These are phyloP conservation scores for Calonectria fujianensis DNA, from an alignment of 2,329 filamentous ascomycete species.

Conservation along the genomic window DNA sequence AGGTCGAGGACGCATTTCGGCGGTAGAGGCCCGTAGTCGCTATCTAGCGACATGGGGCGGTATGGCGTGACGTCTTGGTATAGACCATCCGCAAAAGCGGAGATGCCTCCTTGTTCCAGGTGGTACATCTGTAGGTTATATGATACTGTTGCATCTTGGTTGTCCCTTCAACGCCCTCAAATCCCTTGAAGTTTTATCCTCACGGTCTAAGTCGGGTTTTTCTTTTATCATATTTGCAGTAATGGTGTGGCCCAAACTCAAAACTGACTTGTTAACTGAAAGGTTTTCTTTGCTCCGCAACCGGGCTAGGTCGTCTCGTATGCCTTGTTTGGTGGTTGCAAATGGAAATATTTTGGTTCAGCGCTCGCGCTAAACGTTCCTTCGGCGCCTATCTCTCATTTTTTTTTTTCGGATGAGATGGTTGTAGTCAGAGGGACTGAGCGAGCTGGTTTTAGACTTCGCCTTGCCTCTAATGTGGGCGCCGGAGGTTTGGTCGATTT, in stretches of 20 bases:
- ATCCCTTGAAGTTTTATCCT: background rate
- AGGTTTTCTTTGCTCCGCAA: slow-evolving; percentile 16
- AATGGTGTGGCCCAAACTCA: background rate
- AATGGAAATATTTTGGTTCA: background rate
- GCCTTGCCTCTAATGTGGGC: slow-evolving; percentile 16
- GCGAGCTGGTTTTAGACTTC: slow-evolving; percentile 14
- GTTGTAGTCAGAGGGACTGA: slow-evolving; percentile 22
- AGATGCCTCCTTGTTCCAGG: too few species aligned
- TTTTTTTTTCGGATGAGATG: background rate
- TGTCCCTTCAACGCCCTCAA: slow-evolving; percentile 3
- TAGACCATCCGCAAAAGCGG: too few species aligned
- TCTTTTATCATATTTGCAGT: background rate
- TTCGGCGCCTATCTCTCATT: slow-evolving; percentile 24
- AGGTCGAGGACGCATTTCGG: slow-evolving; percentile 22
- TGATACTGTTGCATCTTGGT: slow-evolving; percentile 28
- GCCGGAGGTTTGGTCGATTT: slow-evolving; percentile 34
- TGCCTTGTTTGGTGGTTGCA: slow-evolving; percentile 17
- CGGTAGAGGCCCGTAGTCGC: background rate
- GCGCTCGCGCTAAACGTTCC: background rate
- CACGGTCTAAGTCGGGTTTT: slow-evolving; percentile 11
- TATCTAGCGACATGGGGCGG: background rate
- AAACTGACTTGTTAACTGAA: slow-evolving; percentile 18
- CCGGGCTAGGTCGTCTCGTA: background rate
- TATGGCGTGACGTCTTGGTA: background rate
- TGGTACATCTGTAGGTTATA: too few species aligned